Evolutionary conservation across 139 green algal genomes (phyloP), one percentile per base, ranked within the genome.

Genomic region (Spirogloea muscicola): DNA sequence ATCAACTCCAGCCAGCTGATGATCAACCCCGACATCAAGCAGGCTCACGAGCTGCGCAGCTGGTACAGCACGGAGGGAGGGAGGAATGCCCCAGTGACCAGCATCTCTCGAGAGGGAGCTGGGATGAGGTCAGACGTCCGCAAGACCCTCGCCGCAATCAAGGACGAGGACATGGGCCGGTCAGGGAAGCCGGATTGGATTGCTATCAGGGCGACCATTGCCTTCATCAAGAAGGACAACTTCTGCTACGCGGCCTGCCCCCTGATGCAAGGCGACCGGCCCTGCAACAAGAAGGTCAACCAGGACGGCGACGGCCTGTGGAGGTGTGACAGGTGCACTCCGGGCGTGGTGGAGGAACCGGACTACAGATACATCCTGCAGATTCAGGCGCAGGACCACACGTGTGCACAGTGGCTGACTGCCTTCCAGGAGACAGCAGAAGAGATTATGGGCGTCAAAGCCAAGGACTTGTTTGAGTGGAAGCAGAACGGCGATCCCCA

Each of bases 231-330:
- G 27, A 73, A 65, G 1, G 90, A 95, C 43, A 88, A 87, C 68
- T 83, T 90, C 37, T 60, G 65, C 18, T 94, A 94, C 81, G 75
- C 85, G 2, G 66, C 88, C 38, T 92, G 88, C 84, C 70, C 85
- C 1, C 61, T 79, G 10, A 79, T 85, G 3, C 68, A 73, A 58
- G 88, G 86, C 66, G 87, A 84, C n/a, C 52, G 83, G 38, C 27
- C 43, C 31, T 94, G 89, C 85, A 82, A 91, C 41, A 94, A 94
- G 85, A 94, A 94, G 86, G 58, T 93, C 62, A 72, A 62, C 3
- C 84, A 92, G 29, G 63, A 91, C 21, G 55, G 37, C 3, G 51
- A 39, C 5, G 72, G 78, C 43, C 40, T 49, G 33, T 52, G 21
- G 31, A 85, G 33, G 58, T 84, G 29, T 38, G 87, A 82, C 49